Evolutionary conservation across 371 early-diverging fungal genomes (phyloP).

Genomic region (Quaeritorhiza haematococci): DNA sequence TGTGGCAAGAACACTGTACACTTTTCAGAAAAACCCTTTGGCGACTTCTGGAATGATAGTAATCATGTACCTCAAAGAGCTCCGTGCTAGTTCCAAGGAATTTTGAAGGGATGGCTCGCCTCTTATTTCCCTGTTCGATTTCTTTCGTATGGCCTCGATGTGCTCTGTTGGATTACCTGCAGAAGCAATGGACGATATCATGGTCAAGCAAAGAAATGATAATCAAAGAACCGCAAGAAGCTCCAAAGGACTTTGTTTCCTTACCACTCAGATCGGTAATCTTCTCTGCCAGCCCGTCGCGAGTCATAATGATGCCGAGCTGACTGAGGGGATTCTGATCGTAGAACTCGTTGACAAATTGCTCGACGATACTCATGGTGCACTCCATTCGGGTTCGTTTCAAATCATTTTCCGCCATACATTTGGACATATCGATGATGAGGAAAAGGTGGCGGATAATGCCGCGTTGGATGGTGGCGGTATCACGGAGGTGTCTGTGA

Average conservation of each 20-base stretch:
- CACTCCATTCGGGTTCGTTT: constrained; percentile 74
- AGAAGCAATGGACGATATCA: neutral
- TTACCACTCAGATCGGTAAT: constrained; percentile 74
- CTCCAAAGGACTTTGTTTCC: constrained; percentile 27
- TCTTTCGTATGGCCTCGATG: constrained; percentile 52
- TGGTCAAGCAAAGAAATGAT: neutral
- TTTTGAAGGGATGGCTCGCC: constrained; percentile 94
- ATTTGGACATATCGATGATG: constrained; percentile 75
- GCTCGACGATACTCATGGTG: constrained; percentile 59
- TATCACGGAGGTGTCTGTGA: constrained; percentile 61
- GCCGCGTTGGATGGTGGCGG: constrained; percentile 77
- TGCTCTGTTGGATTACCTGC: constrained; percentile 71
- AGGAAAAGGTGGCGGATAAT: constrained; percentile 86
- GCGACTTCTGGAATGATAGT: neutral
- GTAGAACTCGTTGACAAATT: constrained; percentile 82
- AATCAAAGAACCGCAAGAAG: constrained; percentile 19
- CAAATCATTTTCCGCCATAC: constrained; percentile 82
- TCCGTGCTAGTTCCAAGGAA: constrained; percentile 76
- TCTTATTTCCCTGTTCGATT: constrained; percentile 64
- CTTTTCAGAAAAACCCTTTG: constrained; percentile 2
- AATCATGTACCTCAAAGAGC: constrained; percentile 43
- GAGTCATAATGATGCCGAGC: constrained; percentile 79
- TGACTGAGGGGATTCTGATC: constrained; percentile 93
- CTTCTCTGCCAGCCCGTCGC: constrained; percentile 84
- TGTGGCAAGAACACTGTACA: no score